Percentiles rank a stretch among this genome's conserved stretches.
Evolutionary conservation across 768 basidiomycete genomes (phyloP).

Genomic region (Hysterangium stoloniferum): DNA sequence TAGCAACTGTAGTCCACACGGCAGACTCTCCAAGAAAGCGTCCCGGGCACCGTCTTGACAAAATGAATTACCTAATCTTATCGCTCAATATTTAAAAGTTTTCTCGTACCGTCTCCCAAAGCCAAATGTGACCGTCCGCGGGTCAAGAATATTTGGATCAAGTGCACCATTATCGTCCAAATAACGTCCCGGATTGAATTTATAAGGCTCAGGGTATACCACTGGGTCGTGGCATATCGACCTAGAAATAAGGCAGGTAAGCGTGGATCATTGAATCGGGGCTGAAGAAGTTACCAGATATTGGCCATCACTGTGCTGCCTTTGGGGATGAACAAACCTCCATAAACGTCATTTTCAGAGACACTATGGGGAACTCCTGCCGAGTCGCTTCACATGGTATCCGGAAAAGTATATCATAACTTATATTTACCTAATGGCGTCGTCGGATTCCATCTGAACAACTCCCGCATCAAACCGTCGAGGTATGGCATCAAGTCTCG

Average conservation of each 20-base stretch:
- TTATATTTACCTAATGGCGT: not conserved
- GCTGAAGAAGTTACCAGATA: slow-evolving; percentile 21
- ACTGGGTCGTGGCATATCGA: slow-evolving; percentile 6
- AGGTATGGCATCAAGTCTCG: slow-evolving; percentile 14
- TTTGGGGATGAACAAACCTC: slow-evolving; percentile 30
- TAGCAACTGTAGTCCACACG: slow-evolving; percentile 22
- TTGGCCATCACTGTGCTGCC: slow-evolving; percentile 29
- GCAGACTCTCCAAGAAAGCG: slow-evolving; percentile 15
- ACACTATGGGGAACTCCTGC: slow-evolving; percentile 29
- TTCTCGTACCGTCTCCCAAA: slow-evolving; percentile 35
- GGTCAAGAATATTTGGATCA: slow-evolving; percentile 14
- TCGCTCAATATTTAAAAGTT: not conserved
- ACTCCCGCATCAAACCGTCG: slow-evolving; percentile 22
- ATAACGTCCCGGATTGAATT: not conserved
- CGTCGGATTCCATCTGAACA: slow-evolving; percentile 23
- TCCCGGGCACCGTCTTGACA: not conserved
- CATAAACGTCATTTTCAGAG: slow-evolving; percentile 29
- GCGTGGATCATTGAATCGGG: not conserved
- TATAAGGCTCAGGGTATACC: not conserved
- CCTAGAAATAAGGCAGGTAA: slow-evolving; percentile 2
- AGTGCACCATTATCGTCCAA: slow-evolving; percentile 14
- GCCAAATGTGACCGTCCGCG: slow-evolving; percentile 28
- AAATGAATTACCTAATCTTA: not conserved
- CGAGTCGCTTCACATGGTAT: not conserved
- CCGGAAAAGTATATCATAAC: not conserved